A percentile compares a stretch with the other conserved stretches of the same genome.
phyloP scores from a whole-genome alignment of 1,284 basidiomycete species.

The Fomitopsis schrenkii region DNA sequence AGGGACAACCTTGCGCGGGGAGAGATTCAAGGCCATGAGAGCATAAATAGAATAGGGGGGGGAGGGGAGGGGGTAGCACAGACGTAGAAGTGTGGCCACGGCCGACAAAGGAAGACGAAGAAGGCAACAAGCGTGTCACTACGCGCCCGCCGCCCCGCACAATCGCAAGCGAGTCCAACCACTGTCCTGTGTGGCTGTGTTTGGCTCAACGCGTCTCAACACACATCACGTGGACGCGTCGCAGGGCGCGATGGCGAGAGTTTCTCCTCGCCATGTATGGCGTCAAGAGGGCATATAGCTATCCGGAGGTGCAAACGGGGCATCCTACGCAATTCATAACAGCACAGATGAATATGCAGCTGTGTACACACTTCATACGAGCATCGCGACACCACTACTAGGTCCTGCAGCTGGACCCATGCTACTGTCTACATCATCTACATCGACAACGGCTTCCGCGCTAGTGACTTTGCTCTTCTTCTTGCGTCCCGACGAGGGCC shows the following conservation, averaged over 20 bases:
- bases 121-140: not conserved
- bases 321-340: not conserved
- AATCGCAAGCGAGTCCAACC: not conserved
- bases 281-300: not conserved
- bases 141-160: not conserved
- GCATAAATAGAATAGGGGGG: constrained; percentile 2
- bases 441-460: constrained; percentile 44
- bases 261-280: no score
- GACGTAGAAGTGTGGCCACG: not conserved
- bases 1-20: constrained; percentile 70
- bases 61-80: not conserved
- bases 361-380: no score
- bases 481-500: constrained; percentile 29
- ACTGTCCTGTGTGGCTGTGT: not conserved
- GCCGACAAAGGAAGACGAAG: not conserved
- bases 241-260: no score
- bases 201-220: not conserved
- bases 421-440: constrained; percentile 22
- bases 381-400: not conserved
- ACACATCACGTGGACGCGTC: not conserved
- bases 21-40: constrained; percentile 42
- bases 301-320: no score
- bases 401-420: not conserved
- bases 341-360: not conserved
- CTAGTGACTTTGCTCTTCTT: constrained; percentile 49